Percentiles rank a stretch among this genome's conserved stretches.
Evolutionary conservation across 495 filamentous ascomycete species (phyloP).

Genomic region (Lepidopterella palustris): DNA sequence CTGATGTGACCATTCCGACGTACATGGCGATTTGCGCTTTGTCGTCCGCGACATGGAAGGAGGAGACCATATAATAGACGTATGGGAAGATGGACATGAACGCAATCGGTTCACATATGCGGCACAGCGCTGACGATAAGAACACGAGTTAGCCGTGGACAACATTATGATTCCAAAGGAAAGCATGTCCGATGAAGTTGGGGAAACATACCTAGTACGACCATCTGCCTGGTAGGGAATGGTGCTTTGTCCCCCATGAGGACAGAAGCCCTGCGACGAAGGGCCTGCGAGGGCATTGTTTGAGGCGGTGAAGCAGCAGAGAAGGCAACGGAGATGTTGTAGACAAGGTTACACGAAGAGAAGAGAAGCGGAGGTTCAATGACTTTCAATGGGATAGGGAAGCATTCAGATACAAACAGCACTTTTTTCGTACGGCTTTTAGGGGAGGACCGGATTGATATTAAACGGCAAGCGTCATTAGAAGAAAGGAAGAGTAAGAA

Average conservation of each 20-base stretch:
- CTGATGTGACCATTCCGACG: conserved; percentile 91
- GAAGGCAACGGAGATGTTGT: background rate
- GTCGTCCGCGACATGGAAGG: conserved; percentile 76
- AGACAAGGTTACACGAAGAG: background rate
- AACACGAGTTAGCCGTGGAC: conserved; percentile 5
- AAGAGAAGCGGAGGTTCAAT: background rate
- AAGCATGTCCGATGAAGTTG: background rate
- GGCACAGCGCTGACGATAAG: conserved; percentile 89
- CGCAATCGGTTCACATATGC: conserved; percentile 96
- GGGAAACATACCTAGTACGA: conserved; percentile 23
- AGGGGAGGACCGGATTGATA: conserved; percentile 23
- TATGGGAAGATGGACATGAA: conserved; percentile 99
- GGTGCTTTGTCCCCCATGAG: conserved; percentile 12
- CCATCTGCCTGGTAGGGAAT: conserved; percentile 27
- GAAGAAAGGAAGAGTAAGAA: conserved; percentile 25
- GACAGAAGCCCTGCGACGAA: conserved; percentile 14
- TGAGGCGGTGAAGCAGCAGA: background rate
- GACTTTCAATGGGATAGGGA: background rate
- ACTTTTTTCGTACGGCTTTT: conserved; percentile 10
- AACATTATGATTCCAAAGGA: background rate
- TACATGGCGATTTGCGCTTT: conserved; percentile 80
- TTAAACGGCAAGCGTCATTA: conserved; percentile 21
- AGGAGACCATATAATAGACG: conserved; percentile 94
- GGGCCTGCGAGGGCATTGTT: conserved; percentile 14
- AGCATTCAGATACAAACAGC: background rate